Conservation (phyloP, 768 basidiomycete species). For the Lactarius sanguifluus region DNA sequence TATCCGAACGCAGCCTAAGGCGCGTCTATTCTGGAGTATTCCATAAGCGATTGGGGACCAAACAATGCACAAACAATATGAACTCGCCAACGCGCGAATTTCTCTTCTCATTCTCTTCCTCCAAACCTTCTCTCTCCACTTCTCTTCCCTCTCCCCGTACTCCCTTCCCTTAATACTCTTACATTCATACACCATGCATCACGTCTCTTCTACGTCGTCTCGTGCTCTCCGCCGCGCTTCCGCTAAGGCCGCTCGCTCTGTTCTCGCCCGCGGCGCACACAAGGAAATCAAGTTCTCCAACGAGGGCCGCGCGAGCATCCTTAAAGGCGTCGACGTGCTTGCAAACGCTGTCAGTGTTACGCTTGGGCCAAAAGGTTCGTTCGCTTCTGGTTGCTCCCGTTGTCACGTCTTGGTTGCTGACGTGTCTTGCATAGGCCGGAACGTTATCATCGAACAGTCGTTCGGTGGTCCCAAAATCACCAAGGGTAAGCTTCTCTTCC, state of each 20-base stretch:
- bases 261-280: slow-evolving; percentile 72
- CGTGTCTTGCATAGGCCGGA: slow-evolving; percentile 60
- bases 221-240: slow-evolving; percentile 68
- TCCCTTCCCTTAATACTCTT: slow-evolving; percentile 23
- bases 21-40: slow-evolving; percentile 5
- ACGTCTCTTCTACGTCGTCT: slow-evolving; percentile 64
- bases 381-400: neutral
- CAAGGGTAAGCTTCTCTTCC: slow-evolving; percentile 59
- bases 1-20: no score
- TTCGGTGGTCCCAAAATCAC: slow-evolving; percentile 93
- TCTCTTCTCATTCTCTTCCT: neutral
- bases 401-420: slow-evolving; percentile 23
- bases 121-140: slow-evolving; percentile 17
- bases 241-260: slow-evolving; percentile 52
- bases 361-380: slow-evolving; percentile 88
- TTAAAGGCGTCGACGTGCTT: slow-evolving; percentile 94
- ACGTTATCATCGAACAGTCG: slow-evolving; percentile 96
- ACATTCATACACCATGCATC: slow-evolving; percentile 55
- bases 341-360: slow-evolving; percentile 97
- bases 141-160: slow-evolving; percentile 20
- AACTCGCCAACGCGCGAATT: neutral
- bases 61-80: slow-evolving; percentile 13
- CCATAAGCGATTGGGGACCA: slow-evolving; percentile 2
- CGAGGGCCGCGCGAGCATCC: slow-evolving; percentile 89
- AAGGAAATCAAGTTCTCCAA: slow-evolving; percentile 98